Percentiles rank a stretch among this genome's conserved stretches.
These are phyloP conservation scores for Andrographis paniculata DNA, from an alignment of 305 asterid species.

Conservation along the genomic window DNA sequence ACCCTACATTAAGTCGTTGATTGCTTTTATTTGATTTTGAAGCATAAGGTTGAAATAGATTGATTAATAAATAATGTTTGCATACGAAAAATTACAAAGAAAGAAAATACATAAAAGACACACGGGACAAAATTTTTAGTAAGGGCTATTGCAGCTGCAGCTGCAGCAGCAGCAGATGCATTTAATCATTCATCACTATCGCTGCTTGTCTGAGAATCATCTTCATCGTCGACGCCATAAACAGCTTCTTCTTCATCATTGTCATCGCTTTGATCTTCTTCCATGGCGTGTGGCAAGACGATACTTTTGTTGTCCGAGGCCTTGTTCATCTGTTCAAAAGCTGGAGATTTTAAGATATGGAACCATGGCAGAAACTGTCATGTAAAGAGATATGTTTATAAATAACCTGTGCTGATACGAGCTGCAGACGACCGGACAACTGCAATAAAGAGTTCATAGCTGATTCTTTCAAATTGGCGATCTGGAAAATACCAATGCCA, in stretches of 20 bases:
- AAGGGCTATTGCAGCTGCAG: slow-evolving; percentile 11
- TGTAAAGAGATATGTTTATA: slow-evolving; percentile 2
- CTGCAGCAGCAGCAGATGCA: too few species aligned
- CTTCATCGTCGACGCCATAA: slow-evolving; percentile 67
- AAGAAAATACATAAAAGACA: too few species aligned
- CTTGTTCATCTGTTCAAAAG: slow-evolving; percentile 48
- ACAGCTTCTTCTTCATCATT: slow-evolving; percentile 45
- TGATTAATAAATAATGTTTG: too few species aligned
- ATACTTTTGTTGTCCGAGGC: slow-evolving; percentile 31
- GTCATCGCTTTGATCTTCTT: slow-evolving; percentile 30
- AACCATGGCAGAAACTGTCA: not conserved
- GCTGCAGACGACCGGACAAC: slow-evolving; percentile 88
- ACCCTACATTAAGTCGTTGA: too few species aligned
- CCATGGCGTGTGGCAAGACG: slow-evolving; percentile 21
- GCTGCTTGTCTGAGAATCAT: slow-evolving; percentile 48
- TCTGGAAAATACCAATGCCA: slow-evolving; percentile 27
- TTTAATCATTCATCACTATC: slow-evolving; percentile 56
- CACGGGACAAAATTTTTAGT: too few species aligned
- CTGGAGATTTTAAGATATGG: not conserved
- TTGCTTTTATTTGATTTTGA: too few species aligned
- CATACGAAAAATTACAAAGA: too few species aligned
- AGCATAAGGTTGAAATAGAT: too few species aligned
- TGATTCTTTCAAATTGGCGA: slow-evolving; percentile 45
- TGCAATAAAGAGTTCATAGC: slow-evolving; percentile 54
- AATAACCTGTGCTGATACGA: slow-evolving; percentile 73